Evolutionary conservation across 805 yeast genomes (phyloP).

Genomic region (Cyberlindnera xishuangbannaensis): DNA sequence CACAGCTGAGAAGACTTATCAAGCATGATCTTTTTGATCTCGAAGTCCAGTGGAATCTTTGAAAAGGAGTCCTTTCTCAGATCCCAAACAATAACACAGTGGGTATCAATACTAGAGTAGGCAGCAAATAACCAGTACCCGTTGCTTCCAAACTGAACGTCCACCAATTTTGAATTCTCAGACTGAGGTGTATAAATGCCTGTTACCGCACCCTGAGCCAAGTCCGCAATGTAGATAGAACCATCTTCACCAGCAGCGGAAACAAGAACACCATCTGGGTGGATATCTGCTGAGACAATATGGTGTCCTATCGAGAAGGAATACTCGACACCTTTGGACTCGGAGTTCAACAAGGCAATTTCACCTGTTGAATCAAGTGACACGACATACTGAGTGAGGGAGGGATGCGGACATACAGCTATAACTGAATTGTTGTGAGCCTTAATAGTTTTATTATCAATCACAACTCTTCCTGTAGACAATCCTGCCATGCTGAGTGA

Average conservation of each 20-base stretch:
- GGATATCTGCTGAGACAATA: slow-evolving; percentile 25
- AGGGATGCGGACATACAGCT: slow-evolving; percentile 31
- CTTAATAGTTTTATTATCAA: slow-evolving; percentile 8
- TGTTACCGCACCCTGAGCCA: slow-evolving; percentile 29
- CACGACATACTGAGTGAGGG: slow-evolving; percentile 25
- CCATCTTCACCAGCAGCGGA: slow-evolving; percentile 29
- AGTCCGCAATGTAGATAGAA: slow-evolving; percentile 28
- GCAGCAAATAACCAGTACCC: slow-evolving; percentile 55
- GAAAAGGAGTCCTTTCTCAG: slow-evolving; percentile 34
- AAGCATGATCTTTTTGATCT: slow-evolving; percentile 8
- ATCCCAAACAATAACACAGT: slow-evolving; percentile 39
- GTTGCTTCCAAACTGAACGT: slow-evolving; percentile 50
- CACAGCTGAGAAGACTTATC: slow-evolving; percentile 23
- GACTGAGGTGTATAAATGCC: slow-evolving; percentile 22
- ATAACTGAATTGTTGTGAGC: slow-evolving; percentile 13
- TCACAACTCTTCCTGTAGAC: slow-evolving; percentile 12
- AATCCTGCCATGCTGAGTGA: slow-evolving; percentile 9
- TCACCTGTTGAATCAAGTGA: slow-evolving; percentile 25
- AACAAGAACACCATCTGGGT: slow-evolving; percentile 43
- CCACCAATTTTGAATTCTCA: slow-evolving; percentile 22
- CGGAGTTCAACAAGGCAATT: slow-evolving; percentile 19
- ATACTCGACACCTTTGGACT: neutral
- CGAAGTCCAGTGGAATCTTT: slow-evolving; percentile 5
- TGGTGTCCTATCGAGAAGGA: slow-evolving; percentile 4
- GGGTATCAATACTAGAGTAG: slow-evolving; percentile 14